Evolutionary conservation across 306 rosid species (phyloP).

Genomic region (Morella rubra): DNA sequence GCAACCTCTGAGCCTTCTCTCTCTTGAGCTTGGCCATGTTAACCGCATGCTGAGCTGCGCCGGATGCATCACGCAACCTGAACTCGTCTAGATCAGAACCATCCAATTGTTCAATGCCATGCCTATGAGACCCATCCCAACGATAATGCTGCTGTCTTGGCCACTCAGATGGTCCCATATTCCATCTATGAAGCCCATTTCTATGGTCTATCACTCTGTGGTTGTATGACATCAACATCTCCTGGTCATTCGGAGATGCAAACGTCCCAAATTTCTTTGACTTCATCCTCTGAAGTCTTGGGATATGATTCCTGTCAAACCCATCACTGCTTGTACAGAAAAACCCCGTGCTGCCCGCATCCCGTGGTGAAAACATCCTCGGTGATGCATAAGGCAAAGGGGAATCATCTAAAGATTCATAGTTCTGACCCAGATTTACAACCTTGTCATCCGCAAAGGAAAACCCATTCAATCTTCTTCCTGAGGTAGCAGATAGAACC

Average conservation of each 20-base stretch:
- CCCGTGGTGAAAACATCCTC: conserved; percentile 61
- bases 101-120: conserved; percentile 51
- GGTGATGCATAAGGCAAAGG: conserved; percentile 60
- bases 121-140: conserved; percentile 46
- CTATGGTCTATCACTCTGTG: conserved; percentile 50
- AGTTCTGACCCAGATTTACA: conserved; percentile 54
- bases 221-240: conserved; percentile 28
- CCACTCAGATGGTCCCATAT: conserved; percentile 41
- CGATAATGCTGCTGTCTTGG: conserved; percentile 44
- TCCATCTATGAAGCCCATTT: conserved; percentile 49
- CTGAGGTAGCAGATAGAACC: conserved; percentile 48
- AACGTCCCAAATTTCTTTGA: conserved; percentile 49
- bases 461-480: conserved; percentile 71
- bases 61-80: conserved; percentile 54
- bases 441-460: conserved; percentile 61
- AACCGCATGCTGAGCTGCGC: conserved; percentile 66
- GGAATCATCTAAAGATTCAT: conserved; percentile 78
- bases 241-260: conserved; percentile 44
- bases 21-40: conserved; percentile 67
- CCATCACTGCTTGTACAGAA: conserved; percentile 44
- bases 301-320: conserved; percentile 50
- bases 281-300: conserved; percentile 52
- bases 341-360: conserved; percentile 47
- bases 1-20: conserved; percentile 66
- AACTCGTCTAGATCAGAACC: conserved; percentile 64